Evolutionary conservation across 225 moss, liverwort and hornwort species (phyloP).

Genomic region (Polytrichum formosum): DNA sequence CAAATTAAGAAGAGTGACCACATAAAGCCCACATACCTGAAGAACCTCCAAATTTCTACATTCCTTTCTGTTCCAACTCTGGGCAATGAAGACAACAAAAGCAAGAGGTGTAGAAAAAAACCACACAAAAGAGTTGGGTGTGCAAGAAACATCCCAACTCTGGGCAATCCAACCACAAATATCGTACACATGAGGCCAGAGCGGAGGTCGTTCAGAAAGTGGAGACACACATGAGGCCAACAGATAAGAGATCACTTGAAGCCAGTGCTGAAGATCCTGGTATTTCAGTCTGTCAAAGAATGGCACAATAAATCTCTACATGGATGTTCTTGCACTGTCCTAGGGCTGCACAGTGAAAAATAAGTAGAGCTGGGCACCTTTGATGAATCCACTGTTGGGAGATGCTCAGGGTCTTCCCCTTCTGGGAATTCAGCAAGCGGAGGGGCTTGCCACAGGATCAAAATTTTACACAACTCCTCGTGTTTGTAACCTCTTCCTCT

Average conservation of each 20-base stretch:
- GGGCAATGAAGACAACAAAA: too few relatives aligned
- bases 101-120: too few relatives aligned
- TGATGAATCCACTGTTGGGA: slow-evolving; percentile 42
- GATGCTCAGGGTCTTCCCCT: slow-evolving; percentile 26
- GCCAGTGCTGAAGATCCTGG: slow-evolving; percentile 21
- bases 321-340: slow-evolving; percentile 43
- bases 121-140: too few relatives aligned
- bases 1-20: too few relatives aligned
- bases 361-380: slow-evolving; percentile 39
- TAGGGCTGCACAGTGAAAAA: slow-evolving; percentile 33
- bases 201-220: too few relatives aligned
- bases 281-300: slow-evolving; percentile 40
- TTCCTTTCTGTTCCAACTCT: too few relatives aligned
- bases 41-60: too few relatives aligned
- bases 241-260: neutral
- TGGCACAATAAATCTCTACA: slow-evolving; percentile 42
- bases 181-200: too few relatives aligned
- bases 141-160: too few relatives aligned
- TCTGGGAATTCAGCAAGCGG: slow-evolving; percentile 42
- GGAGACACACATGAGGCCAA: too few relatives aligned
- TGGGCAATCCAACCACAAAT: too few relatives aligned
- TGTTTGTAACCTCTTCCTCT: slow-evolving; percentile 89
- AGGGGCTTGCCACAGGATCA: slow-evolving; percentile 20
- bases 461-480: slow-evolving; percentile 67
- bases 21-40: too few relatives aligned